Evolutionary conservation across 164 flowering plant genomes (phyloP).

Genomic region (Chloranthus sessilifolius): DNA sequence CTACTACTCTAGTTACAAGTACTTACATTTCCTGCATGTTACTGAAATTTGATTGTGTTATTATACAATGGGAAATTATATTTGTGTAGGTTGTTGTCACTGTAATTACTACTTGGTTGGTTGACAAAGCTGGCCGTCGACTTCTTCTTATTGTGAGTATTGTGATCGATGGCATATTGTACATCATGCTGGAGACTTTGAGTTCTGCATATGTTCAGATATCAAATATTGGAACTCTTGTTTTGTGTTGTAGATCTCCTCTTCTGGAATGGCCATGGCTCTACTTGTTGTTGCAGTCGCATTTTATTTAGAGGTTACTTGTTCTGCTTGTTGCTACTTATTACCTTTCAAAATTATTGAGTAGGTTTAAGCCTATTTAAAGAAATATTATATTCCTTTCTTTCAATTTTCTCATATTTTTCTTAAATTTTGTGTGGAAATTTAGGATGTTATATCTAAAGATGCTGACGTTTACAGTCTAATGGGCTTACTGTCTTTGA

Average conservation of each 20-base stretch:
- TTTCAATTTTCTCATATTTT: slow-evolving; percentile 3
- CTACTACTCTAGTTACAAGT: too few species aligned
- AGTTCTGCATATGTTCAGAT: too few species aligned
- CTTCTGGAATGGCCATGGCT: slow-evolving; percentile 72
- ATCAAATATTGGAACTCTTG: neutral
- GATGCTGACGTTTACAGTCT: slow-evolving; percentile 45
- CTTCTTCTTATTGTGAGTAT: slow-evolving; percentile 87
- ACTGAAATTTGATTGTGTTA: neutral
- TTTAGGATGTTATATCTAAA: slow-evolving; percentile 36
- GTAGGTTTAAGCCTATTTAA: too few species aligned
- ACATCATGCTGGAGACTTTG: slow-evolving; percentile 4
- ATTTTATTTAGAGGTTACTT: slow-evolving; percentile 64
- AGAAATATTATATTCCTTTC: neutral
- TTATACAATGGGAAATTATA: neutral
- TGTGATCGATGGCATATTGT: neutral
- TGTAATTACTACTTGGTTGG: slow-evolving; percentile 76
- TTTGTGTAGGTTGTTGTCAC: slow-evolving; percentile 71
- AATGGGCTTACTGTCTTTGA: slow-evolving; percentile 53
- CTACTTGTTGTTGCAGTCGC: slow-evolving; percentile 69
- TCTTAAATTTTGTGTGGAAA: slow-evolving; percentile 2
- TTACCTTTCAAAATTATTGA: neutral
- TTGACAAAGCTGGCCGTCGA: slow-evolving; percentile 90
- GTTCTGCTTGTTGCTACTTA: neutral
- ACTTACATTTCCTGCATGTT: neutral
- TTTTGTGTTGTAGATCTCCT: slow-evolving; percentile 50